Conservation (phyloP, 2,329 filamentous ascomycete genomes). For the Trichophyton verrucosum region DNA sequence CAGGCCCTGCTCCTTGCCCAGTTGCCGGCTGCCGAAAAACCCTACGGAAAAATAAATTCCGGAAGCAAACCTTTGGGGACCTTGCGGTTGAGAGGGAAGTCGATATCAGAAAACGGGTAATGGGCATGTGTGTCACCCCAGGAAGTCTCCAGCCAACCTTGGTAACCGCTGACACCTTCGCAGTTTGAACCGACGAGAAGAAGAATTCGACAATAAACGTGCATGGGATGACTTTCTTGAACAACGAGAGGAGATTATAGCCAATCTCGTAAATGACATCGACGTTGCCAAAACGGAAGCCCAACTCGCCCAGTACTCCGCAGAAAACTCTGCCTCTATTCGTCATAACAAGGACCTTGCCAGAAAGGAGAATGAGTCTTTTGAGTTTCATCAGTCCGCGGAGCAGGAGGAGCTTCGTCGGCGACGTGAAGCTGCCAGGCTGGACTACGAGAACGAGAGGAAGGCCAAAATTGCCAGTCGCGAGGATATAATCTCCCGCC, state of each 20-base stretch:
- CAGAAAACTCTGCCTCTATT: constrained; percentile 53
- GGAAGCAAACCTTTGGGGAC: constrained; percentile 80
- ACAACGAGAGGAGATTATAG: constrained; percentile 77
- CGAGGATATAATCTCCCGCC: constrained; percentile 56
- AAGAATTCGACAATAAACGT: constrained; percentile 74
- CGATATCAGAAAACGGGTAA: constrained; percentile 73
- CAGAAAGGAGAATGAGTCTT: constrained; percentile 36
- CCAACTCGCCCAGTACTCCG: constrained; percentile 56
- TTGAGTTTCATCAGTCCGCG: constrained; percentile 38
- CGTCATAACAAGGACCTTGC: constrained; percentile 38
- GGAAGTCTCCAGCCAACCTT: not conserved
- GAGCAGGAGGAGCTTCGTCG: constrained; percentile 56
- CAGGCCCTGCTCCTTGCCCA: constrained; percentile 83
- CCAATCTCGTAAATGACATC: constrained; percentile 65
- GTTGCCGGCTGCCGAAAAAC: constrained; percentile 81
- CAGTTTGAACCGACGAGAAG: constrained; percentile 74
- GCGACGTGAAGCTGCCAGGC: constrained; percentile 49
- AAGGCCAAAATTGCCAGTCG: constrained; percentile 50
- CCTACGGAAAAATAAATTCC: constrained; percentile 71
- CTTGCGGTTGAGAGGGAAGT: constrained; percentile 82
- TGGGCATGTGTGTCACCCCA: constrained; percentile 36
- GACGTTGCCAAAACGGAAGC: constrained; percentile 53
- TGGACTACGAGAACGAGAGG: constrained; percentile 60
- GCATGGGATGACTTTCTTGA: constrained; percentile 93
- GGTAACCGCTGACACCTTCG: not conserved